Evolutionary conservation across 1,284 basidiomycete species (phyloP).

Genomic region (Leccinum huronense): DNA sequence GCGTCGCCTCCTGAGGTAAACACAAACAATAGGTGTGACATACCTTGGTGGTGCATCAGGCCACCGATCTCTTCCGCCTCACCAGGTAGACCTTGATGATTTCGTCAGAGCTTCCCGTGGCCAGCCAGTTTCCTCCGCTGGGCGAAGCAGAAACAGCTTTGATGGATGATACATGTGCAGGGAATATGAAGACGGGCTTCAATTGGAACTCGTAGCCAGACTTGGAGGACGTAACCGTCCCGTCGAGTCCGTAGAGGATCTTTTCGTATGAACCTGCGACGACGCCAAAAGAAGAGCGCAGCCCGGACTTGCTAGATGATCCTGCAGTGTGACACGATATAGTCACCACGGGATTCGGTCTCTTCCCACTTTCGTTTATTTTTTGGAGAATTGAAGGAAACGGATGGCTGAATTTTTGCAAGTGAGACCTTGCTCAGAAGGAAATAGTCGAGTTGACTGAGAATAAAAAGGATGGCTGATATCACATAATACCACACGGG

Average conservation of each 20-base stretch:
- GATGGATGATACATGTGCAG: conserved; percentile 92
- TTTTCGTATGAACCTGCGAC: conserved; percentile 90
- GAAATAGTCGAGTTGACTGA: conserved; percentile 77
- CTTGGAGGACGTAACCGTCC: conserved; percentile 44
- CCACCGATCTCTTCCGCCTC: conserved; percentile 87
- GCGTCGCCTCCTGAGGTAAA: not conserved
- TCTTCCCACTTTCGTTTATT: too few species aligned
- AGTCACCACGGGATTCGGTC: too few species aligned
- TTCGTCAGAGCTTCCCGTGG: conserved; percentile 93
- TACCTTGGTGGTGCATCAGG: conserved; percentile 90
- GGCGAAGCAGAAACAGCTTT: conserved; percentile 87
- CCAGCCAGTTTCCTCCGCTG: conserved; percentile 90
- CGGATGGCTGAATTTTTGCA: too few species aligned
- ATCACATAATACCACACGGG: conserved; percentile 72
- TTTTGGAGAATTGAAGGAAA: too few species aligned
- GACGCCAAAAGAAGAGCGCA: conserved; percentile 23
- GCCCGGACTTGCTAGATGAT: too few species aligned
- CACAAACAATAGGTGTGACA: conserved; percentile 22
- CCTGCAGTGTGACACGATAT: too few species aligned
- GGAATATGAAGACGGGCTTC: conserved; percentile 92
- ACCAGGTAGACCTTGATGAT: conserved; percentile 92
- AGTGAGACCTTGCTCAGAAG: conserved; percentile 58
- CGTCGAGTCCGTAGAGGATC: conserved; percentile 88
- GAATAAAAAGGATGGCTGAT: conserved; percentile 65
- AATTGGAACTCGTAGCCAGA: conserved; percentile 34